These are phyloP conservation scores for Pluteus cervinus DNA, from an alignment of 768 basidiomycete genomes.

Conservation along the genomic window DNA sequence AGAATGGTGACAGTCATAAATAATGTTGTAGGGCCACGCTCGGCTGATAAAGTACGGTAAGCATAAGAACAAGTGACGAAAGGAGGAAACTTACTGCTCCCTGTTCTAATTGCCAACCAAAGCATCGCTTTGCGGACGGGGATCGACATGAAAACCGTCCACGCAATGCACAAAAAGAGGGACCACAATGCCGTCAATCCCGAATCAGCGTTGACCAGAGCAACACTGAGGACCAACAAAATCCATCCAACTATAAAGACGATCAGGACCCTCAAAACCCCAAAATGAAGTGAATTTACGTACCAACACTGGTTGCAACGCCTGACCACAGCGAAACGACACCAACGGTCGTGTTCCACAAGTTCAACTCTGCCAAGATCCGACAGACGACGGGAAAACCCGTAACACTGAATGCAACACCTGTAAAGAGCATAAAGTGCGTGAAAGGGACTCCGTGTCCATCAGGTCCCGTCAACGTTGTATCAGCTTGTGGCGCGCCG, in stretches of 20 bases:
- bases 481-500: no score
- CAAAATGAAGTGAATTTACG: constrained; percentile 10
- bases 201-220: constrained; percentile 81
- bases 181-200: constrained; percentile 85
- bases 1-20: constrained; percentile 86
- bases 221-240: constrained; percentile 83
- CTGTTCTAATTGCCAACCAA: constrained; percentile 73
- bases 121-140: constrained; percentile 53
- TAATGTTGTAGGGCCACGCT: constrained; percentile 78
- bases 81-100: constrained; percentile 43
- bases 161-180: constrained; percentile 71
- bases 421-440: constrained; percentile 91
- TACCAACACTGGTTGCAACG: constrained; percentile 76
- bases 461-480: no score
- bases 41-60: constrained; percentile 26
- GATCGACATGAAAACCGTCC: constrained; percentile 71
- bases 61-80: background rate
- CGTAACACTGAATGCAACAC: constrained; percentile 85
- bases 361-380: constrained; percentile 83
- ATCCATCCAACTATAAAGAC: constrained; percentile 62
- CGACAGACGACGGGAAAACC: constrained; percentile 83
- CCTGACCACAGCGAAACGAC: constrained; percentile 90
- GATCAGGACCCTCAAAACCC: background rate
- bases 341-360: constrained; percentile 87
- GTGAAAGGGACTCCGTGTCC: constrained; percentile 64